Base-by-base conservation (phyloP, 1,284 basidiomycete genomes). In the Cutaneotrichosporon mucoides region DNA sequence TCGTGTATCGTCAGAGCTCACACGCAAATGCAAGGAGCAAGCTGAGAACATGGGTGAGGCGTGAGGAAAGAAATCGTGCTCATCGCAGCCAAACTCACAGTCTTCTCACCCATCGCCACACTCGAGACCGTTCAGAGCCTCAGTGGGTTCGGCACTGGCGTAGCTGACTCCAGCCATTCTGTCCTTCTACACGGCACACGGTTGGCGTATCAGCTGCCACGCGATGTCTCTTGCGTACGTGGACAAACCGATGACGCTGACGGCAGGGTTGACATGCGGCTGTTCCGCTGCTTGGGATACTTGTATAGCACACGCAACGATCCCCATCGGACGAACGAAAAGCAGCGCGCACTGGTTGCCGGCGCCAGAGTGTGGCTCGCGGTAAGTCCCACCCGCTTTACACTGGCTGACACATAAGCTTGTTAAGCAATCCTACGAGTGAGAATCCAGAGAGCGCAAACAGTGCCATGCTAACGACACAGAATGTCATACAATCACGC, bases 331-430 rank as follows among this genome's bases (percentile, higher is more conserved):
- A 10, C 37, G 4, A 16, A 50, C 33, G 60, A 55, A 52, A 38
- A 47, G 12, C 60, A 61, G 16, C 55, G 55, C 9, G 45, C 56
- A 3, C 56, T 61, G 12, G 52, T 61, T 6, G 43, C 49, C 6
- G 70, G 70, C 5, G 67, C 70, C 4, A 58, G 70, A n/a, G 51
- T 68, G 0, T 71, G 68, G 68, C 56, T 71, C 9, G 61, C 61
- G 34, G 50, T 58, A 40, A 16, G 53, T 55, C 3, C 15, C 5
- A 12, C 13, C 6, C 42, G 45, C 24, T 24, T 24, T 4, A 13
- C 53, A 40, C 34, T 24, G 56, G 53, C 52, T 59, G 38, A 44
- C 46, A 7, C 7, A 24, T 24, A 24, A 56, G 55, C 40, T 56
- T 10, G 55, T 56, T 12, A 56, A 56, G 35, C 55, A 57, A 36